Evolutionary conservation across 2,329 filamentous ascomycete genomes (phyloP).

Genomic region (Peltaster fructicola): DNA sequence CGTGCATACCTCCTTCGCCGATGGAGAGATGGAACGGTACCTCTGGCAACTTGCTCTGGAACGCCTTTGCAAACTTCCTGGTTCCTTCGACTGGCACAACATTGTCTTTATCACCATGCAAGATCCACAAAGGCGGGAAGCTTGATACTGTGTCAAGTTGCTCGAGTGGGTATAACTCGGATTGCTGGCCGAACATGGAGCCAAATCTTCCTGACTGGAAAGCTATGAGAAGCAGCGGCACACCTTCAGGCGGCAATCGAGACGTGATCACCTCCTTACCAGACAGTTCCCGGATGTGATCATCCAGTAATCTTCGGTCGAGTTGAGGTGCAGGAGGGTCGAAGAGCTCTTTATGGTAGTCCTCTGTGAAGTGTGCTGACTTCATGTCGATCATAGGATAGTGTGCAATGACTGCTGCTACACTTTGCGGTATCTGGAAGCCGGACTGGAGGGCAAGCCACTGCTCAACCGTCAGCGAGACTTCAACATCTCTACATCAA

Average conservation of each 20-base stretch:
- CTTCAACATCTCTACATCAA: too few relatives aligned
- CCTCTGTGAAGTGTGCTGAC: constrained; percentile 7
- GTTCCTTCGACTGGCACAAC: constrained; percentile 15
- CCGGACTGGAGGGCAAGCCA: constrained; percentile 20
- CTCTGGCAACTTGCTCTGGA: constrained; percentile 10
- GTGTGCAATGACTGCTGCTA: constrained; percentile 15
- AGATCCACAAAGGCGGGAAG: constrained; percentile 16
- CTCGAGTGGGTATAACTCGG: constrained; percentile 13
- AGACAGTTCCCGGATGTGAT: constrained; percentile 4
- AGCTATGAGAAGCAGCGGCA: constrained; percentile 7
- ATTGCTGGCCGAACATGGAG: constrained; percentile 5
- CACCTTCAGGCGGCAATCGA: constrained; percentile 4
- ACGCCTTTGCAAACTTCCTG: constrained; percentile 13
- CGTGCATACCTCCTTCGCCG: constrained; percentile 19
- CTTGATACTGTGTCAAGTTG: constrained; percentile 12
- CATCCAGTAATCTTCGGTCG: constrained; percentile 2
- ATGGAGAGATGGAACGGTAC: constrained; percentile 13
- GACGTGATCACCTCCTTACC: constrained; percentile 4
- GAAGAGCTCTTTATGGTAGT: constrained; percentile 6
- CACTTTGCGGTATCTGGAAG: constrained; percentile 4
- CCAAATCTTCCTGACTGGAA: constrained; percentile 6
- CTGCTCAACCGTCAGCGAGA: too few relatives aligned
- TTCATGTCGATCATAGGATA: constrained; percentile 19
- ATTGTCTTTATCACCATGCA: constrained; percentile 20
- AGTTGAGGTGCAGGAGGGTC: constrained; percentile 4